A percentile compares a stretch with the other conserved stretches of the same genome.
Evolutionary conservation across 306 rosid genomes (phyloP).

Genomic region (Prosopis cineraria): DNA sequence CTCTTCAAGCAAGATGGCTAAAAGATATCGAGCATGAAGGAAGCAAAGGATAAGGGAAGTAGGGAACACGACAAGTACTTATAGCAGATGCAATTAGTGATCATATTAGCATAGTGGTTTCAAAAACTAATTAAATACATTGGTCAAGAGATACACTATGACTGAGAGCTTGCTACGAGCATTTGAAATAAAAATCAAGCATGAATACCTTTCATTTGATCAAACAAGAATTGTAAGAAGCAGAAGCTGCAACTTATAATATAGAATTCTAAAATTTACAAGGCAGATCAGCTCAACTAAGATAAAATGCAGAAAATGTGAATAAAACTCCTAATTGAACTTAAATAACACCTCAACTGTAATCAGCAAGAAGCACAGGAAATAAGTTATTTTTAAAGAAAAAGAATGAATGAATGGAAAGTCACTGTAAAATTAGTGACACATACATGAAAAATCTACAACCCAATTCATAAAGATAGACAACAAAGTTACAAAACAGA

Average conservation of each 20-base stretch:
- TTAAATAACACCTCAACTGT: neutral
- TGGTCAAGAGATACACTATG: neutral
- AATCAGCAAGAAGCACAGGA: neutral
- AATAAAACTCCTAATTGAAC: neutral
- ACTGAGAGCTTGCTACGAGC: neutral
- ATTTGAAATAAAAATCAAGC: no score
- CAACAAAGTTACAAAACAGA: neutral
- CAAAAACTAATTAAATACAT: neutral
- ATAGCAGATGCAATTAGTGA: neutral
- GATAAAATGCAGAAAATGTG: neutral
- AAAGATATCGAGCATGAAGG: no score
- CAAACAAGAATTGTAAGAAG: neutral
- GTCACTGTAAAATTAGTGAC: neutral
- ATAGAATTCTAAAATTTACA: neutral
- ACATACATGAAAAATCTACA: neutral
- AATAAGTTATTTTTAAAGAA: neutral
- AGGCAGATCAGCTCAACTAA: neutral
- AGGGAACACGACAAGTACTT: neutral
- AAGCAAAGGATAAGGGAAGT: neutral
- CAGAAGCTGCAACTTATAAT: neutral
- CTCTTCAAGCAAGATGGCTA: neutral
- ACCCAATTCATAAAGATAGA: neutral
- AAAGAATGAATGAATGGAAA: neutral
- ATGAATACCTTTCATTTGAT: no score
- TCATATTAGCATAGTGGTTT: neutral